Base-by-base conservation (phyloP, 306 rosid genomes). In the Pyrus pyrifolia region DNA sequence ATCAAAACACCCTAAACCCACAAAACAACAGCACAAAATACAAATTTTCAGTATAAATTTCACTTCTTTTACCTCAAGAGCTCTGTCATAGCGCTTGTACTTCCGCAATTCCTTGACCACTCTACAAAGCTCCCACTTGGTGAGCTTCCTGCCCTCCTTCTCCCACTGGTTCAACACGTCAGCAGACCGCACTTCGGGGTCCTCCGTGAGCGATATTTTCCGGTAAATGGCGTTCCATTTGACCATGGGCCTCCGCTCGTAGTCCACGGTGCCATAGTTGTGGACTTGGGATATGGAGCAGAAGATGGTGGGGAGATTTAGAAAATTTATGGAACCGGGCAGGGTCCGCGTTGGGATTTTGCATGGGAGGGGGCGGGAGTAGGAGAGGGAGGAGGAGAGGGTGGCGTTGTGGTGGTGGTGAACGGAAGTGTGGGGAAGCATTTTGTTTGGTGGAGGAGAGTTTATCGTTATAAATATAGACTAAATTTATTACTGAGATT, bases 71-170 rank as follows among this genome's bases (percentile, higher is more conserved):
- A 95, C 99, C 98, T 96, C 93, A 76, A 96, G 95, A 63, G 98
- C 99, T 60, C 82, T 83, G 0, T 72, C 69, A 40, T 63, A 85
- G 15, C 81, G 87, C 68, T 67, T 85, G 76, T 25, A 89, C 75
- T 96, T 96, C 81, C 99, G 83, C 84, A 96, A 80, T 85, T 96
- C 99, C 75, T 86, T 96, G 33, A 88, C 81, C 23, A 96, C 85
- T 63, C 93, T 86, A 55, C 80, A 87, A 79, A 96, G 92, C 67
- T 91, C 96, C 98, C 97, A 92, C 70, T 91, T 96, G 6, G 91
- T 84, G 70, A 96, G 84, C 55, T 14, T 66, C 72, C 70, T 91
- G 1, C 97, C 93, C 85, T 91, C 88, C 62, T 86, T 89, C 89
- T 96, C 99, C 99, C 98, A 96, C 82, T 85, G 86, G 58, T 86